Evolutionary conservation across 345 rosid genomes (phyloP).

Genomic region (Arabidopsis suecica): DNA sequence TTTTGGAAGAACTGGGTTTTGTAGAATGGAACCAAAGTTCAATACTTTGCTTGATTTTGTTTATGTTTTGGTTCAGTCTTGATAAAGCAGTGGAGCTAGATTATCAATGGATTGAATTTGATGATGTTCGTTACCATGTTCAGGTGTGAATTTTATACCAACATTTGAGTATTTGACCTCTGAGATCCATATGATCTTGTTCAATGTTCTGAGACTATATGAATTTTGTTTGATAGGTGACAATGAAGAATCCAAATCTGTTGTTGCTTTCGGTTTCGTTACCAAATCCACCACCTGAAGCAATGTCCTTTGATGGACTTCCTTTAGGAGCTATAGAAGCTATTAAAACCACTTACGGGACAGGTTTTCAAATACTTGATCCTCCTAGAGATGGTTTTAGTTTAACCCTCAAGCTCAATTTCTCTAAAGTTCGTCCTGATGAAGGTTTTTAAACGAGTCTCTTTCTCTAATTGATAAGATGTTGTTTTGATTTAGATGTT

Average conservation of each 20-base stretch:
- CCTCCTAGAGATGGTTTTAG: slow-evolving; percentile 97
- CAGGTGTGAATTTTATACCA: slow-evolving; percentile 58
- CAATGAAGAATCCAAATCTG: slow-evolving; percentile 81
- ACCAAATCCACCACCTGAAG: slow-evolving; percentile 88
- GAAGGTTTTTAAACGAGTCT: slow-evolving; percentile 82
- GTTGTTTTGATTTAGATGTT: slow-evolving; percentile 4
- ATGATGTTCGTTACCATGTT: slow-evolving; percentile 90
- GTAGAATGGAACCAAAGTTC: slow-evolving; percentile 16
- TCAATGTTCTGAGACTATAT: slow-evolving; percentile 13
- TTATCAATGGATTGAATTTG: slow-evolving; percentile 93
- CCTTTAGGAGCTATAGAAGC: slow-evolving; percentile 98
- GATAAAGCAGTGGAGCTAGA: slow-evolving; percentile 91
- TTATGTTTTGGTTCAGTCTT: slow-evolving; percentile 52
- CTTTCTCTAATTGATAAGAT: slow-evolving; percentile 45
- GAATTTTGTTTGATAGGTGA: slow-evolving; percentile 55
- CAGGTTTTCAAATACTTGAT: slow-evolving; percentile 88
- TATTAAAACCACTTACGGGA: slow-evolving; percentile 78
- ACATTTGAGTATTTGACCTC: not conserved
- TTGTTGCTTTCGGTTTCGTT: slow-evolving; percentile 78
- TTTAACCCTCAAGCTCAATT: slow-evolving; percentile 88
- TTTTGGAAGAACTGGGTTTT: slow-evolving; percentile 22
- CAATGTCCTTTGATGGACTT: slow-evolving; percentile 78
- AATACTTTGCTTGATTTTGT: not conserved
- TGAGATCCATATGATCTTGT: slow-evolving; percentile 19
- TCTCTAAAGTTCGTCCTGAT: slow-evolving; percentile 81